Base-by-base conservation (phyloP, 2,329 filamentous ascomycete species). In the Nannizziopsis arthrosporioides region DNA sequence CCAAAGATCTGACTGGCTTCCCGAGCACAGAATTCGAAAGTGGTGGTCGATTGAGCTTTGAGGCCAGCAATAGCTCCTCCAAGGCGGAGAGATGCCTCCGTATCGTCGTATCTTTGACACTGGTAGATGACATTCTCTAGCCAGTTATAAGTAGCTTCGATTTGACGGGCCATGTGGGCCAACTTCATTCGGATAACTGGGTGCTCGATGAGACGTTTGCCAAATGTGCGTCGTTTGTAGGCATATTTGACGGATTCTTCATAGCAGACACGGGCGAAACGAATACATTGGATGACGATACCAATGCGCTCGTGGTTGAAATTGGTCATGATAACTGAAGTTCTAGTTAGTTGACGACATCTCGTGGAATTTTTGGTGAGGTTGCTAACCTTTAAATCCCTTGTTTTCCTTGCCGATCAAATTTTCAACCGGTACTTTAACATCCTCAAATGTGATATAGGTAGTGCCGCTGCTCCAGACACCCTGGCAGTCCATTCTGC, bases 281-380 rank as follows among this genome's bases (percentile, higher is more conserved):
- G 88, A 55, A 95, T 68, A 61, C 82, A 94, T 71, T 98, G 92
- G 73, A 96, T 96, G 71, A 96, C 89, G 69, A 98, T 96, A 54
- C 92, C 92, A 59, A 98, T 89, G 54, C 92, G 86, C 73, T 98
- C 92, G 75, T 96, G 92, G 78, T 96, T 96, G 76, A 95, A 95
- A 77, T 95, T 95, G 65, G 87, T 95, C 90, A 96, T 96, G 75
- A 98, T 90, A 63, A 94, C 88, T 78, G 51, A 47, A 42, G 30
- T 17, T 15, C 37, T n/a, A 34, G 37, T 50, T 43, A 51, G 51
- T n/a, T 35, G 12, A 10, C 47, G 30, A 35, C 22, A 43, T 7
- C 30, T 30, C 4, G n/a, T 15, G 32, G 17, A 41, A 31, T 2
- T 11, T 11, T 12, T 14, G 36, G 17, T 14, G 22, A 19, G 31